Base-by-base conservation (phyloP, 148 eudicot species). In the Nyssa sinensis region DNA sequence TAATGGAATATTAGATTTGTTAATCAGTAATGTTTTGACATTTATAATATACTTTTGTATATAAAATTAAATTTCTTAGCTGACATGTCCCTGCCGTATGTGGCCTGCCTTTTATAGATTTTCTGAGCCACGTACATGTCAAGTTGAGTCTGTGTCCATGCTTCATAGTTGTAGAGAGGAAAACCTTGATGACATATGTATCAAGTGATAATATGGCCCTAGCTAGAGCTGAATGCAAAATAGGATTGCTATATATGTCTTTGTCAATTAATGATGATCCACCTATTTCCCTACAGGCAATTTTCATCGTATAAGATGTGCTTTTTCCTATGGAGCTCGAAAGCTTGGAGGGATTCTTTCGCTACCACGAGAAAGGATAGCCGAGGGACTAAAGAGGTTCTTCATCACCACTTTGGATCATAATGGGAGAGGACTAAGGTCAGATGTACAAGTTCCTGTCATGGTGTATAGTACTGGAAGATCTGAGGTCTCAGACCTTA, bases 271-370 rank as follows among this genome's bases (percentile, higher is more conserved):
- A 6, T 11, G 31, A 10, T 37, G 19, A 27, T 47, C 16, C 30
- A 57, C 70, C 19, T 64, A 29, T 65, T 67, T 29, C 7, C 19
- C 23, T 8, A 29, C 73, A 80, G 86, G 74, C 58, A 83, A 74
- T 77, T 80, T 74, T 12, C 64, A 51, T 62, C 76, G 86, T 19
- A 80, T 83, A 39, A 77, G 5, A 77, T 64, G 49, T 77, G 86
- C 86, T 69, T 55, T 83, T 66, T 70, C 76, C 72, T 80, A 77
- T 71, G 86, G 77, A 73, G 57, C 77, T 62, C 67, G 61, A 49
- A 80, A 68, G 63, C 72, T 83, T 74, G 51, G 71, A 23, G 83
- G 74, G 17, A 31, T 63, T 32, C 39, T 83, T 60, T 41, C 57
- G 67, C 72, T 77, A 37, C 86, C 83, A 8, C 67, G 57, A n/a